These are phyloP conservation scores for Paraurostyla sp. DNA, from an alignment of 73 alveolate species.

Conservation along the genomic window DNA sequence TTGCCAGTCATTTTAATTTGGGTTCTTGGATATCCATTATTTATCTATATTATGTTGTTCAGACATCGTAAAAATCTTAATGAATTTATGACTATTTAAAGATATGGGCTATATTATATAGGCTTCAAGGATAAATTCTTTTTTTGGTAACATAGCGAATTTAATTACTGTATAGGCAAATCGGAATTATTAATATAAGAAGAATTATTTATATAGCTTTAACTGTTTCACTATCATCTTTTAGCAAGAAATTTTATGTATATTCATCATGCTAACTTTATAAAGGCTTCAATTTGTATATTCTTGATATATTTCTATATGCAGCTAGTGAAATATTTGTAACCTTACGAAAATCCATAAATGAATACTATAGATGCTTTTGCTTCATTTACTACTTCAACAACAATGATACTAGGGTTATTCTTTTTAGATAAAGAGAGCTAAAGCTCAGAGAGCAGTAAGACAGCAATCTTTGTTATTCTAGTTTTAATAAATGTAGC, in stretches of 20 bases:
- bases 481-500: background rate
- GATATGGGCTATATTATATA: background rate
- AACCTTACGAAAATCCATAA: background rate
- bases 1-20: constrained; percentile 14
- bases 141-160: background rate
- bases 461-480: background rate
- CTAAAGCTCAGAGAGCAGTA: background rate
- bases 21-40: constrained; percentile 24
- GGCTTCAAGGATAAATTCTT: background rate
- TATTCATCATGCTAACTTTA: background rate
- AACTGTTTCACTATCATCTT: background rate
- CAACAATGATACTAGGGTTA: background rate
- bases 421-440: background rate
- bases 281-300: background rate
- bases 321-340: background rate
- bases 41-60: background rate
- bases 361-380: background rate
- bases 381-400: background rate
- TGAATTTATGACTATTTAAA: background rate
- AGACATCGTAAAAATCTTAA: background rate
- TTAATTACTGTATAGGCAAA: background rate
- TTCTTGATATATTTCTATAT: background rate
- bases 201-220: background rate
- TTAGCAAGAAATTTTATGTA: background rate
- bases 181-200: background rate